phyloP scores from a whole-genome alignment of 306 rosid genomes.

The Vigna unguiculata region DNA sequence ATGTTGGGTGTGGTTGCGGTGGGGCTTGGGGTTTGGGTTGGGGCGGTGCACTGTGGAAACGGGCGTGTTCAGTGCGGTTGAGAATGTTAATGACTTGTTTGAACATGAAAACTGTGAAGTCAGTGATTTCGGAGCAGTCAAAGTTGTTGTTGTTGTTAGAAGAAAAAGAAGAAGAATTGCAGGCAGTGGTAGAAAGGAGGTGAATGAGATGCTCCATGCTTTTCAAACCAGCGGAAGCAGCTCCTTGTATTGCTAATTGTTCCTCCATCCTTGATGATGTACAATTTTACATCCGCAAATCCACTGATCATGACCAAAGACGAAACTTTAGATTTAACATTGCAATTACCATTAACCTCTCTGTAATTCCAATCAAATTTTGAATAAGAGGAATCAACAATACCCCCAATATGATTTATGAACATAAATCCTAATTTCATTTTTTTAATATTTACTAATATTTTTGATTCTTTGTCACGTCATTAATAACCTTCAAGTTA shows the following conservation, averaged over 20 bases:
- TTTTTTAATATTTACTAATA: too few relatives aligned
- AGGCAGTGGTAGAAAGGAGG: constrained; percentile 46
- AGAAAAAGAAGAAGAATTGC: background rate
- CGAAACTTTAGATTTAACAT: too few relatives aligned
- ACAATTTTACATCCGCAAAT: too few relatives aligned
- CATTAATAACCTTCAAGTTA: too few relatives aligned
- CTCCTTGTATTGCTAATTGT: constrained; percentile 67
- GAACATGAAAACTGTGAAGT: constrained; percentile 79
- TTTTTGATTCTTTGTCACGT: too few relatives aligned
- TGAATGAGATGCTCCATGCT: constrained; percentile 77
- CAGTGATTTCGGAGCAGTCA: constrained; percentile 64
- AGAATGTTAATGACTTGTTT: constrained; percentile 68
- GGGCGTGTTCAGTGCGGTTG: constrained; percentile 85
- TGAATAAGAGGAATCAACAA: too few relatives aligned
- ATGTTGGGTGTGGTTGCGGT: background rate
- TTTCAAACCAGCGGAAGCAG: too few relatives aligned
- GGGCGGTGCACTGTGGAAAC: constrained; percentile 79
- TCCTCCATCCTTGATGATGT: constrained; percentile 58
- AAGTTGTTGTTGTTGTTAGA: constrained; percentile 31
- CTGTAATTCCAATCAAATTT: too few relatives aligned
- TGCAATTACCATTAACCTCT: too few relatives aligned
- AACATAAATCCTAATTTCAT: too few relatives aligned
- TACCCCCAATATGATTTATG: too few relatives aligned
- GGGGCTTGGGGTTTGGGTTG: background rate
- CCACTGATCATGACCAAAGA: too few relatives aligned